phyloP scores from a whole-genome alignment of 805 yeast genomes.

The Lachancea mirantina region DNA sequence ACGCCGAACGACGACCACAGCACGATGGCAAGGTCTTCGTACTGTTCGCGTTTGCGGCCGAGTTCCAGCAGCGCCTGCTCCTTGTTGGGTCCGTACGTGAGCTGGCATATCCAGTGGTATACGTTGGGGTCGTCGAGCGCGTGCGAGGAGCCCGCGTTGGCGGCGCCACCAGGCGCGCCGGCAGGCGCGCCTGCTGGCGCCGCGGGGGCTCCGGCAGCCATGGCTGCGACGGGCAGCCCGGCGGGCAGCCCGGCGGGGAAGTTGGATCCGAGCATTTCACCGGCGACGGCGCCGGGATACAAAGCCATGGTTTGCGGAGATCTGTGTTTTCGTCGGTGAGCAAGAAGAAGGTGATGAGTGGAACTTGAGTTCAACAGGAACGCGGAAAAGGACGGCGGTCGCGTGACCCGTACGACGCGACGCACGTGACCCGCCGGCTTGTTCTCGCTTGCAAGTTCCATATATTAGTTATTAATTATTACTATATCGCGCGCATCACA shows the following conservation, averaged over 20 bases:
- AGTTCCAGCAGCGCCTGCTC: slow-evolving; percentile 89
- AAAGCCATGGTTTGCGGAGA: slow-evolving; percentile 1
- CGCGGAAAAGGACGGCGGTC: slow-evolving; percentile 1
- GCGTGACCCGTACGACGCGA: neutral
- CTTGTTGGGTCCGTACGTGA: slow-evolving; percentile 82
- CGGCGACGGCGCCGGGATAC: neutral
- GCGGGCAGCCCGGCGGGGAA: slow-evolving; percentile 1
- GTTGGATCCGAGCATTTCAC: neutral
- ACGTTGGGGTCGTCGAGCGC: slow-evolving; percentile 74
- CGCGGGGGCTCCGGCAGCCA: slow-evolving; percentile 13
- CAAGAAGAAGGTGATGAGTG: neutral
- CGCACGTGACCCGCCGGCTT: neutral
- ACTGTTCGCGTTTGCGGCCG: slow-evolving; percentile 91
- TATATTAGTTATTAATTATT: slow-evolving; percentile 6
- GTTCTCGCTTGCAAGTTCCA: neutral
- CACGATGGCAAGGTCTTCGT: slow-evolving; percentile 86
- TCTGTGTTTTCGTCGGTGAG: slow-evolving; percentile 3
- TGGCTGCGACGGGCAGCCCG: slow-evolving; percentile 3
- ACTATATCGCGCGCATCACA: neutral
- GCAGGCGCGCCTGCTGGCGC: slow-evolving; percentile 10
- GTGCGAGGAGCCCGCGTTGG: slow-evolving; percentile 24
- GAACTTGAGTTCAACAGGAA: neutral
- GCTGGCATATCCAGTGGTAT: slow-evolving; percentile 81
- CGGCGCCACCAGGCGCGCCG: slow-evolving; percentile 8
- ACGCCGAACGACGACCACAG: slow-evolving; percentile 96